phyloP scores from a whole-genome alignment of 371 early-diverging fungal genomes.

The Mucor lusitanicus region DNA sequence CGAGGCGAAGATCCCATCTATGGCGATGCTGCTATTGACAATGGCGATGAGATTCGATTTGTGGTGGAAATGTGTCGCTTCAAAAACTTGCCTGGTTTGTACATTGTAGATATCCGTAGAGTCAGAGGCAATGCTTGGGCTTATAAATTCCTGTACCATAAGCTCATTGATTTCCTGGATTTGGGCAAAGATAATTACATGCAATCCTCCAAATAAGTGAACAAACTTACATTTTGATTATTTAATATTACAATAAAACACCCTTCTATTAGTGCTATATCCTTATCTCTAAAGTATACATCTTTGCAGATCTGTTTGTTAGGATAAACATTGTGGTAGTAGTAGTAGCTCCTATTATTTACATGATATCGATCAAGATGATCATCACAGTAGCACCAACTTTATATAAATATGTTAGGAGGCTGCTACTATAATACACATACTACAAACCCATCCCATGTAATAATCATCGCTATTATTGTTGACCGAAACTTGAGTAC shows the following conservation, averaged over 20 bases:
- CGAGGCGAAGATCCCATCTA: conserved; percentile 82
- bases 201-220: background rate
- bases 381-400: background rate
- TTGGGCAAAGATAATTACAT: conserved; percentile 49
- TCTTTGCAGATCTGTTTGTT: background rate
- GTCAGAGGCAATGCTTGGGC: conserved; percentile 88
- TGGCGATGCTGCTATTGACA: conserved; percentile 86
- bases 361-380: background rate
- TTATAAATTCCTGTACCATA: conserved; percentile 89
- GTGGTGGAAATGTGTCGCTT: conserved; percentile 86
- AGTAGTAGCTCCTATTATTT: too few relatives aligned
- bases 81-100: conserved; percentile 82
- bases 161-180: conserved; percentile 57
- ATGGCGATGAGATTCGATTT: conserved; percentile 81
- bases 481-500: too few relatives aligned
- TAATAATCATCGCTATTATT: too few relatives aligned
- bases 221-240: background rate
- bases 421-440: background rate
- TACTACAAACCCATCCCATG: too few relatives aligned
- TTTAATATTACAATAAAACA: background rate
- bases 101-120: conserved; percentile 85
- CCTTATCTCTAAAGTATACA: background rate
- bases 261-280: background rate
- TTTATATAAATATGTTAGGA: background rate
- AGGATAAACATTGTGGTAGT: background rate